These are phyloP conservation scores for Stachybotrys chartarum DNA, from an alignment of 2,329 filamentous ascomycete genomes.

Conservation along the genomic window DNA sequence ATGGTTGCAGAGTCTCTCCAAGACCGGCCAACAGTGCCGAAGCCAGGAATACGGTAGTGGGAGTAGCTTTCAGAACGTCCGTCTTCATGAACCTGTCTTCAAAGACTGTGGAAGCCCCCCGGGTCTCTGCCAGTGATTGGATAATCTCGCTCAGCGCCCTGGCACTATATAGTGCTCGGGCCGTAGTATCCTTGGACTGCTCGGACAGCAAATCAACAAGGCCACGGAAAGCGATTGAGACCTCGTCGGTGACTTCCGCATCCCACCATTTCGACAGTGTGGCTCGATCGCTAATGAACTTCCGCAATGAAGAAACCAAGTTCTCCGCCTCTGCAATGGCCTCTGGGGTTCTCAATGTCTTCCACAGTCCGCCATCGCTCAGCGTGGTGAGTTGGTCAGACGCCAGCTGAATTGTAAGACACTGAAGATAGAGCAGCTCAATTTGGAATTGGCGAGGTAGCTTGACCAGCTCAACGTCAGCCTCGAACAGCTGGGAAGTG, in stretches of 20 bases:
- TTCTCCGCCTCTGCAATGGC: constrained; percentile 32
- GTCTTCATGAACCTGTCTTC: constrained; percentile 41
- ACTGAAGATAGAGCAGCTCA: constrained; percentile 45
- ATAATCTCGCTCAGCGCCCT: constrained; percentile 44
- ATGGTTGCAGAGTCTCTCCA: constrained; percentile 40
- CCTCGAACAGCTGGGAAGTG: constrained; percentile 48
- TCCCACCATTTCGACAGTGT: constrained; percentile 29
- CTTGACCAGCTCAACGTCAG: constrained; percentile 27
- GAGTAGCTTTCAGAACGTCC: constrained; percentile 38
- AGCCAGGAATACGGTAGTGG: constrained; percentile 39
- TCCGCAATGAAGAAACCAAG: constrained; percentile 33
- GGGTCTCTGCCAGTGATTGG: constrained; percentile 35
- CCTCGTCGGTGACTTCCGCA: constrained; percentile 20
- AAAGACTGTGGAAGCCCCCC: constrained; percentile 35
- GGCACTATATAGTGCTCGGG: constrained; percentile 44
- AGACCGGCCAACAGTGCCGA: constrained; percentile 45
- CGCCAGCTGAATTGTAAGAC: constrained; percentile 42
- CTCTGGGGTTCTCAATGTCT: constrained; percentile 26
- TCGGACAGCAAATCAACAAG: constrained; percentile 38
- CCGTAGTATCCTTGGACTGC: constrained; percentile 31
- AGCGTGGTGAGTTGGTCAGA: constrained; percentile 45
- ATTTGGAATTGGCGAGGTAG: constrained; percentile 35
- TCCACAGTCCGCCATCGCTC: constrained; percentile 40
- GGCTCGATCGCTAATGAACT: constrained; percentile 25
- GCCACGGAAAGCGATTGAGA: constrained; percentile 28